Conservation (phyloP, 2,329 filamentous ascomycete species). For the Colletotrichum plurivorum region DNA sequence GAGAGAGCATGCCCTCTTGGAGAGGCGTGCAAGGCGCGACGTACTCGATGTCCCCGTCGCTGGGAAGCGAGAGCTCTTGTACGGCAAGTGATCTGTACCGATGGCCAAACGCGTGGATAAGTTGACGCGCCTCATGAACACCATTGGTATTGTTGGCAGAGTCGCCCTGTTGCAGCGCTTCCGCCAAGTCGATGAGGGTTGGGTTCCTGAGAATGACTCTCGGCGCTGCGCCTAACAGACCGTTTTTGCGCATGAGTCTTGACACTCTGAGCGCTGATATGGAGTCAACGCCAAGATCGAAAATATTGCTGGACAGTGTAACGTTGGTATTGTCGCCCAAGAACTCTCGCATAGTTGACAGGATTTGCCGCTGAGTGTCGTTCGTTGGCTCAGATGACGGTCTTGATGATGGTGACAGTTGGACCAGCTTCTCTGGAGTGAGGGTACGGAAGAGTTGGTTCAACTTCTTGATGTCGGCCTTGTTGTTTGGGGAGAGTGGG, state of each 20-base stretch:
- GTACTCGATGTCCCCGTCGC: conserved; percentile 71
- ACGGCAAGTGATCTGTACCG: conserved; percentile 70
- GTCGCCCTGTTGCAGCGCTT: conserved; percentile 48
- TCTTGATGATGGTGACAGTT: conserved; percentile 54
- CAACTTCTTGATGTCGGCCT: conserved; percentile 82
- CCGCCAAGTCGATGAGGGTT: conserved; percentile 62
- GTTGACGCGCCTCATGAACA: conserved; percentile 68
- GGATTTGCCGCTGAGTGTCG: conserved; percentile 62
- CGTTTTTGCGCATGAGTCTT: conserved; percentile 72
- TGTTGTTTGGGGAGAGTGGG: conserved; percentile 90
- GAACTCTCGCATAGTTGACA: conserved; percentile 68
- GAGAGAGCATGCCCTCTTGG: conserved; percentile 88
- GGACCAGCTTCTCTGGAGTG: conserved; percentile 72
- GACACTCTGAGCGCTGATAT: conserved; percentile 84
- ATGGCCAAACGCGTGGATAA: conserved; percentile 75
- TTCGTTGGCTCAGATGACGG: conserved; percentile 45
- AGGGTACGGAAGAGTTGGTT: conserved; percentile 75
- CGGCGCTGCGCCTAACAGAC: conserved; percentile 73
- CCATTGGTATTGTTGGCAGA: conserved; percentile 40
- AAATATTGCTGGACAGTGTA: conserved; percentile 75
- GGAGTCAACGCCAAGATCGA: conserved; percentile 90
- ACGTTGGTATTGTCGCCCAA: conserved; percentile 61
- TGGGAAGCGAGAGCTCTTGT: conserved; percentile 38
- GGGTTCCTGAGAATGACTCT: conserved; percentile 77
- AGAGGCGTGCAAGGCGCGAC: conserved; percentile 88